Percentiles rank a stretch among this genome's conserved stretches.
phyloP scores from a whole-genome alignment of 2,329 filamentous ascomycete genomes.

The Fusarium beomiforme region DNA sequence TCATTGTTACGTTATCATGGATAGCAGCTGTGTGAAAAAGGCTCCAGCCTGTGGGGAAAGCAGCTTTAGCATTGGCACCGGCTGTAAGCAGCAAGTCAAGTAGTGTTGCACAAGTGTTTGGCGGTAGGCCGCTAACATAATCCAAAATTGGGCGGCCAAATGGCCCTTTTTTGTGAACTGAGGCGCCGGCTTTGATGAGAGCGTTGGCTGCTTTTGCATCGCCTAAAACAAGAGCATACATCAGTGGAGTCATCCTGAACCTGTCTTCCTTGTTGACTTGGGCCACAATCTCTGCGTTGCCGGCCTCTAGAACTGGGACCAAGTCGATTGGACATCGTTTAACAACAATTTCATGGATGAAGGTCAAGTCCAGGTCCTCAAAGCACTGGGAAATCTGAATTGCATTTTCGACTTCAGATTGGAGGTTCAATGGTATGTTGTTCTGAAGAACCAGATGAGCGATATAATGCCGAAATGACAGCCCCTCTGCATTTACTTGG shows the following conservation, averaged over 20 bases:
- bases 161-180: neutral
- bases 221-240: neutral
- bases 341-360: neutral
- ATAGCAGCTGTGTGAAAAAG: neutral
- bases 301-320: fast-evolving
- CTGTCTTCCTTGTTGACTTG: neutral
- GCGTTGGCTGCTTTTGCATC: neutral
- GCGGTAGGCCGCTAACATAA: fast-evolving
- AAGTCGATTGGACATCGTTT: neutral
- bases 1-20: neutral
- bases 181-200: neutral
- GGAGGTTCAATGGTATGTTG: neutral
- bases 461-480: neutral
- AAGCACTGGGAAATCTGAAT: neutral
- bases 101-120: neutral
- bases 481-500: neutral
- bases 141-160: fast-evolving
- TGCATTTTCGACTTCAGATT: fast-evolving
- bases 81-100: neutral
- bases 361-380: neutral
- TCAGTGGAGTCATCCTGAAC: neutral
- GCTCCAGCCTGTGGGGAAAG: fast-evolving
- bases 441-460: fast-evolving
- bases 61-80: fast-evolving
- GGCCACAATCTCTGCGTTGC: neutral